Evolutionary conservation across 2,329 filamentous ascomycete species (phyloP), one percentile per base, ranked within the genome.

Genomic region (Penicillium sp.): DNA sequence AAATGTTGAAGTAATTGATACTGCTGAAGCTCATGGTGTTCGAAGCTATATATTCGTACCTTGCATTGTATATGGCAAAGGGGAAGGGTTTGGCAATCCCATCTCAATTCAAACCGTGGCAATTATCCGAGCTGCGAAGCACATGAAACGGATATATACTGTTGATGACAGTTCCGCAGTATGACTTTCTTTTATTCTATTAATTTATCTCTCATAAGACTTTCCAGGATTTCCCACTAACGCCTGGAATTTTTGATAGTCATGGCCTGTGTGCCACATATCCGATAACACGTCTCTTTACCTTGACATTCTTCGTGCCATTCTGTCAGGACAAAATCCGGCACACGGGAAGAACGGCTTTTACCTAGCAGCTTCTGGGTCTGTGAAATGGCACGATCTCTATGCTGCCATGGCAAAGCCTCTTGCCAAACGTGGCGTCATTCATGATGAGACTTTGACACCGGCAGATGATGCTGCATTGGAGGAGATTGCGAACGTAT

Each of bases 201-300:
- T 18, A n/a, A n/a, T n/a, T 5, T 8, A 8, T 42, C 12, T n/a
- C 14, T 5, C 3, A 7, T 5, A 20, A n/a, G n/a, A n/a, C n/a
- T n/a, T n/a, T n/a, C n/a, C n/a, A n/a, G n/a, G n/a, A n/a, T n/a
- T n/a, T 43, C n/a, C 12, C 21, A 16, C 9, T 55, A 42, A 58
- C n/a, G 52, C 4, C 12, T 55, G 33, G 8, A 9, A 35, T 1
- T 16, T 45, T 18, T 47, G n/a, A n/a, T n/a, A 79, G 75, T 70
- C 66, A 1, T 83, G 81, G 81, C 81, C 81, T 0, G 80, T 83
- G 5, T 80, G 76, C 56, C 79, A 83, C 55, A 63, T 83, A 3
- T 9, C 63, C 0, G 81, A 83, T 56, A 83, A 74, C 33, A 71
- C 76, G 0, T 64, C 63, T 0, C 61, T 83, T 0, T 83, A 81